Conservation (phyloP, 495 filamentous ascomycete genomes). For the Penicillium psychrofluorescens region DNA sequence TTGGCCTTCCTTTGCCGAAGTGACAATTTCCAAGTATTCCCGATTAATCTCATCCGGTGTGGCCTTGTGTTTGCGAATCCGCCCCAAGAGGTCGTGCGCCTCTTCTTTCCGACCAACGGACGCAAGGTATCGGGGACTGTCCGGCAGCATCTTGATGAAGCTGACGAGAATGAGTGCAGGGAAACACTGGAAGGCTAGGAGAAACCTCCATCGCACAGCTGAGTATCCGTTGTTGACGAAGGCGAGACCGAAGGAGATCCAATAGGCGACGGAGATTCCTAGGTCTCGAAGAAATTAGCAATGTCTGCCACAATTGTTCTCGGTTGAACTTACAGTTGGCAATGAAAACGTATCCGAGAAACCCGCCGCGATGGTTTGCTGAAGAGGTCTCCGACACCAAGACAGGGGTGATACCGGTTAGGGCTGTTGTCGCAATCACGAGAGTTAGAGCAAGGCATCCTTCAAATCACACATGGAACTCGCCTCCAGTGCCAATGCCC, state of each 20-base stretch:
- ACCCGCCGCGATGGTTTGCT: conserved; percentile 38
- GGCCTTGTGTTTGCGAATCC: conserved; percentile 13
- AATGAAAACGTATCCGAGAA: conserved; percentile 47
- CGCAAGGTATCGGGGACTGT: conserved; percentile 39
- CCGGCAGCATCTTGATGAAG: conserved; percentile 43
- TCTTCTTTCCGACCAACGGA: conserved; percentile 34
- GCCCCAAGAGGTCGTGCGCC: conserved; percentile 24
- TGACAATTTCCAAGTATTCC: conserved; percentile 36
- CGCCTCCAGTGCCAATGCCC: conserved; percentile 47
- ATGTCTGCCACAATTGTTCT: neutral
- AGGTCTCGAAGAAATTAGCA: conserved; percentile 30
- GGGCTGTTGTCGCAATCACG: conserved; percentile 14
- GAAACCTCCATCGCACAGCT: conserved; percentile 47
- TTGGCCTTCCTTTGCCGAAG: conserved; percentile 21
- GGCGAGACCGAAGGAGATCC: conserved; percentile 52
- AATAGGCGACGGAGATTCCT: conserved; percentile 56
- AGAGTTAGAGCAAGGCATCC: conserved; percentile 1
- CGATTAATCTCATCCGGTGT: conserved; percentile 22
- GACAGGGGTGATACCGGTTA: conserved; percentile 46
- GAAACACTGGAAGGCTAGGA: conserved; percentile 48
- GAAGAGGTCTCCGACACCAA: conserved; percentile 44
- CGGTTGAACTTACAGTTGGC: conserved; percentile 34
- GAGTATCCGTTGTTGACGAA: conserved; percentile 44
- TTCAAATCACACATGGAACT: conserved; percentile 4
- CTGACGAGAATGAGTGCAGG: conserved; percentile 44